Evolutionary conservation across 352 stramenopile genomes (phyloP), one percentile per base, ranked within the genome.

Genomic region (Thraustochytrium sp.): DNA sequence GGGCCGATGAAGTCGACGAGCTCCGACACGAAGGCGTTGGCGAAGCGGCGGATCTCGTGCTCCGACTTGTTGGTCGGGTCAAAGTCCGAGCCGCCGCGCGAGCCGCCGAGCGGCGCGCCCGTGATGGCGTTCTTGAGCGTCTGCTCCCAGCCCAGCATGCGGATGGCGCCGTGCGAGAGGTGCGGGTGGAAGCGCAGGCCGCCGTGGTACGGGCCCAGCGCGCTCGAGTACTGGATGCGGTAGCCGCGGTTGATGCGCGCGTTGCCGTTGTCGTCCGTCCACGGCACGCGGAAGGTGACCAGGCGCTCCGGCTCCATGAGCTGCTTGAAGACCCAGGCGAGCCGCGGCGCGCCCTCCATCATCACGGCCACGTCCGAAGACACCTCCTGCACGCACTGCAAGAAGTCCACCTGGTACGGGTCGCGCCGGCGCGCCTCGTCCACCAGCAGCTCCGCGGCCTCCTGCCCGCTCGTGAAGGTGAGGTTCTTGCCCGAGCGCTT

Each of bases 11-110:
- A 99, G 86, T 98, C 98, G 82, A 92, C 91, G 63, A 99, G 88
- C 86, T 99, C 96, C 1, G 94, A 98, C 94, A 98, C 98, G 89
- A 97, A 99, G 53, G 90, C 95, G 89, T 99, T 95, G 85, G 96
- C 98, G 87, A 99, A 99, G 76, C 95, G 91, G 90, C 98, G 97
- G 84, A 98, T 95, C 86, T 99, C 96, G 34, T 92, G 91, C 87
- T 99, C 96, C 68, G 90, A 97, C 89, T 99, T 98, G 88, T 98
- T 93, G 78, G 96, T 89, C 8, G 96, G 96, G 88, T 98, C 97
- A 84, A 99, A 98, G 86, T 99, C 96, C 42, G 93, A 92, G 26
- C 93, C 93, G 80, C 93, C 92, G 64, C 93, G 91, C 16, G 64
- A 77, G 44, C 91, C 92, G 36, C 92, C 92, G 46, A 93, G 75